Evolutionary conservation across 148 eudicot species (phyloP).

Genomic region (Vaccinium macrocarpon): DNA sequence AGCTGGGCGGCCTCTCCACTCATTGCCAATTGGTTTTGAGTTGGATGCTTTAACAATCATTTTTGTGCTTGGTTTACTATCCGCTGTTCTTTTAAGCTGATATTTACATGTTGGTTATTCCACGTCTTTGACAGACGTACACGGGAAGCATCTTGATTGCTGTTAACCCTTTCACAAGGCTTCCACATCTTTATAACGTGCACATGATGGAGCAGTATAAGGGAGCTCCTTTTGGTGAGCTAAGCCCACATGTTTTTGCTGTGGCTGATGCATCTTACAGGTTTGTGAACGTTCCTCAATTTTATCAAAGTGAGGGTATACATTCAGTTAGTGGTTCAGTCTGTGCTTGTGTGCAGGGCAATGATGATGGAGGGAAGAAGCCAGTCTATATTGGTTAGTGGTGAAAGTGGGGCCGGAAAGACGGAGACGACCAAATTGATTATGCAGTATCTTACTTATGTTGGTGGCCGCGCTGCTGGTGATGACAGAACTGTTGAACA

Average conservation of each 20-base stretch:
- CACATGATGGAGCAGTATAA: conserved; percentile 99
- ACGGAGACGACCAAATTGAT: conserved; percentile 96
- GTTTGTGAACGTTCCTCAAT: conserved; percentile 34
- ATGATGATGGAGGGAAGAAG: conserved; percentile 72
- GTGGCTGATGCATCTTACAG: conserved; percentile 98
- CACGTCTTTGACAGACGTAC: conserved; percentile 63
- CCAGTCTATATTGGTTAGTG: conserved; percentile 98
- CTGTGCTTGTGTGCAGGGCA: conserved; percentile 60
- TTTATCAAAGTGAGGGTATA: conserved; percentile 14
- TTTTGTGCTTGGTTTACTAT: neutral
- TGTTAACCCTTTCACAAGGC: conserved; percentile 94
- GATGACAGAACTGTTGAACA: conserved; percentile 95
- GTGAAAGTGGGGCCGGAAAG: conserved; percentile 99
- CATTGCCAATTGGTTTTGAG: no score
- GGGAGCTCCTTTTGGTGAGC: conserved; percentile 96
- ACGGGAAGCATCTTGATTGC: conserved; percentile 98
- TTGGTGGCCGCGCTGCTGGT: conserved; percentile 91
- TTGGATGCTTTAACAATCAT: no score
- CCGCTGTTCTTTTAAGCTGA: neutral
- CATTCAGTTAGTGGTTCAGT: conserved; percentile 23
- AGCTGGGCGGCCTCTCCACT: no score
- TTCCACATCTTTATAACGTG: conserved; percentile 88
- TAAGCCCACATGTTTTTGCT: conserved; percentile 99
- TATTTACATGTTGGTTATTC: conserved; percentile 2
- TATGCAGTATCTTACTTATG: conserved; percentile 95